These are phyloP conservation scores for Aspergillus japonicus DNA, from an alignment of 2,329 filamentous ascomycete genomes.

Conservation along the genomic window DNA sequence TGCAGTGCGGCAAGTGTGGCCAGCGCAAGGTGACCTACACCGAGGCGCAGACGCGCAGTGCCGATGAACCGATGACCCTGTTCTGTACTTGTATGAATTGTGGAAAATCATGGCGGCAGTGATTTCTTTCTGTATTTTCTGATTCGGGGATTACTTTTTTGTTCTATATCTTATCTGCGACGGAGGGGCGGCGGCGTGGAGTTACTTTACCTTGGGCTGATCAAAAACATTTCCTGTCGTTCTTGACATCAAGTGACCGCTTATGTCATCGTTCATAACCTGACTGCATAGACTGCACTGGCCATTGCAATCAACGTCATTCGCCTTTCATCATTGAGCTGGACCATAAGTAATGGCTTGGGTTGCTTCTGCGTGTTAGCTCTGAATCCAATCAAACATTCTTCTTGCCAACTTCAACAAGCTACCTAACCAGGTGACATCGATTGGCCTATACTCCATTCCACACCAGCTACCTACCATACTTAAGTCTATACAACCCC, in stretches of 20 bases:
- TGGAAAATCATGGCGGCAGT: slow-evolving; percentile 49
- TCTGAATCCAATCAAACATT: too few species aligned
- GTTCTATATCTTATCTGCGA: neutral
- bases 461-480: too few species aligned
- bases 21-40: slow-evolving; percentile 93
- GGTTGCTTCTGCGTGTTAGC: too few species aligned
- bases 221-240: neutral
- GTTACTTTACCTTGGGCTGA: slow-evolving; percentile 6
- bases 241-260: neutral
- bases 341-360: too few species aligned
- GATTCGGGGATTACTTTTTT: neutral
- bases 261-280: neutral
- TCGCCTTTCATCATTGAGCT: neutral
- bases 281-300: neutral
- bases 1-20: slow-evolving; percentile 89
- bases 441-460: too few species aligned
- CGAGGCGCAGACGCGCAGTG: slow-evolving; percentile 91
- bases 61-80: slow-evolving; percentile 75
- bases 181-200: slow-evolving; percentile 10
- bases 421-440: too few species aligned
- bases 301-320: neutral
- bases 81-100: slow-evolving; percentile 51
- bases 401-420: too few species aligned
- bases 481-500: neutral
- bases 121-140: slow-evolving; percentile 11